These are phyloP conservation scores for Pelargonium nanum DNA, from an alignment of 345 rosid species.

Conservation along the genomic window DNA sequence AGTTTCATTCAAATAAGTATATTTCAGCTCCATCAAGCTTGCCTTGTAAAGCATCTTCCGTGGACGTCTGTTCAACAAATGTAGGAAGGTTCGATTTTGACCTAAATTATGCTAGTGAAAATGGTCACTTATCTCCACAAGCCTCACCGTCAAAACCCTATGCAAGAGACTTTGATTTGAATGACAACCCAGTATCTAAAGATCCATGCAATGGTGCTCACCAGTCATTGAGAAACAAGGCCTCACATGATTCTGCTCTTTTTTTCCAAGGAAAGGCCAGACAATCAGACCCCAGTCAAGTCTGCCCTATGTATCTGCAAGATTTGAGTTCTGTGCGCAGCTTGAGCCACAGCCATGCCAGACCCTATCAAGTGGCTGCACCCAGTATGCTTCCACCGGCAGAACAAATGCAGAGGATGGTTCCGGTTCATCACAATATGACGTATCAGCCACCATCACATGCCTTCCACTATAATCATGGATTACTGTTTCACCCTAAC, in stretches of 20 bases:
- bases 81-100: conserved; percentile 11
- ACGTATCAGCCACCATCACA: conserved; percentile 2
- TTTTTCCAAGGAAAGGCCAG: neutral
- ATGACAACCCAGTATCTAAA: conserved; percentile 6
- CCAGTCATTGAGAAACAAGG: conserved; percentile 1
- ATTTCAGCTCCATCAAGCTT: conserved; percentile 4
- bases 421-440: conserved; percentile 5
- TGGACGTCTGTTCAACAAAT: neutral
- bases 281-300: conserved; percentile 1
- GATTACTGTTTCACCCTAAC: conserved; percentile 11
- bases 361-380: conserved; percentile 7
- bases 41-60: conserved; percentile 5
- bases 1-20: conserved; percentile 5
- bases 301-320: neutral
- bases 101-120: conserved; percentile 12
- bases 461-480: conserved; percentile 8
- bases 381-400: conserved; percentile 5
- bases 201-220: conserved; percentile 3
- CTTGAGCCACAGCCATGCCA: conserved; percentile 9
- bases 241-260: conserved; percentile 3
- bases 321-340: conserved; percentile 7
- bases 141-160: conserved; percentile 2
- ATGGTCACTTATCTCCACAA: conserved; percentile 6
- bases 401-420: conserved; percentile 8
- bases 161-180: conserved; percentile 15